Conservation (phyloP, 164 flowering plant genomes). For the Macadamia integrifolia region DNA sequence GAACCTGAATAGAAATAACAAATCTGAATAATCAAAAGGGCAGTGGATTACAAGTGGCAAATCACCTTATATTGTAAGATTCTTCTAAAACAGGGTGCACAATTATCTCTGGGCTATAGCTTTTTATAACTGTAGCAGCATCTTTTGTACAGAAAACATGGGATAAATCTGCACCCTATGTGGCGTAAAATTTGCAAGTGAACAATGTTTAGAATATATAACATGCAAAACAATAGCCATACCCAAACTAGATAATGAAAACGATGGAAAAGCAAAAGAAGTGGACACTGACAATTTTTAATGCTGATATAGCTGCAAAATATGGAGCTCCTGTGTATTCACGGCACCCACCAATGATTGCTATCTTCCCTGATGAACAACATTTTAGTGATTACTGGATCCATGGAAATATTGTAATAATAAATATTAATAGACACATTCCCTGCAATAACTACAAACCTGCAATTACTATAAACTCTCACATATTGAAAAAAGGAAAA, state of each 20-base stretch:
- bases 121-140: conserved; percentile 89
- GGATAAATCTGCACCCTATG: conserved; percentile 97
- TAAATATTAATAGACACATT: not conserved
- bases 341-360: conserved; percentile 95
- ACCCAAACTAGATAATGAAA: not conserved
- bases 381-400: not conserved
- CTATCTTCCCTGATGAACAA: conserved; percentile 71
- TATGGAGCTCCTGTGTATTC: conserved; percentile 99
- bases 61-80: conserved; percentile 75
- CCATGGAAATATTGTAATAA: not conserved
- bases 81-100: conserved; percentile 96
- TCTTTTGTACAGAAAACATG: conserved; percentile 96
- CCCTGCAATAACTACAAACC: no score
- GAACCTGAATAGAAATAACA: not conserved
- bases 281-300: conserved; percentile 67
- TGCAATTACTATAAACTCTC: not conserved
- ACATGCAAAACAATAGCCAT: not conserved
- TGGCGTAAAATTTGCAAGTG: not conserved
- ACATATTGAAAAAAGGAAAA: not conserved
- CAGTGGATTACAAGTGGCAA: not conserved
- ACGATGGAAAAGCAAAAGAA: not conserved
- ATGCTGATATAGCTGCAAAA: conserved; percentile 94
- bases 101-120: conserved; percentile 96
- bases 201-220: not conserved
- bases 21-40: not conserved